These are phyloP conservation scores for Nematodospora valgi DNA, from an alignment of 805 yeast species.

Conservation along the genomic window DNA sequence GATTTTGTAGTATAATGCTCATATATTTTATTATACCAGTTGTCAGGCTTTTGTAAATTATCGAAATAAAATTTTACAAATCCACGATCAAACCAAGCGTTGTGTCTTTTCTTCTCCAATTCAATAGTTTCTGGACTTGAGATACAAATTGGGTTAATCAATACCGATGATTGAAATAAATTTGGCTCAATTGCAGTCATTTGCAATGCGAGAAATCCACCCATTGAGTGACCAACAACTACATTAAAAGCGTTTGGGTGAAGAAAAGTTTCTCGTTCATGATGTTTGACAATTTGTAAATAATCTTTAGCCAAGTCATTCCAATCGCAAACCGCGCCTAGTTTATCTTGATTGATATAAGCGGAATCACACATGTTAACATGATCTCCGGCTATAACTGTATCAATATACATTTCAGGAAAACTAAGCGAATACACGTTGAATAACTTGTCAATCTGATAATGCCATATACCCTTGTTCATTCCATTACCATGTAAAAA, in stretches of 20 bases:
- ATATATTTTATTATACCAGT: slow-evolving; percentile 12
- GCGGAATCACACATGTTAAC: slow-evolving; percentile 72
- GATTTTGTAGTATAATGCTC: slow-evolving; percentile 12
- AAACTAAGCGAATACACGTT: slow-evolving; percentile 2
- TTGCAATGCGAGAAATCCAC: slow-evolving; percentile 53
- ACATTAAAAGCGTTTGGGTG: slow-evolving; percentile 38
- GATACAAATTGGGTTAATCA: slow-evolving; percentile 61
- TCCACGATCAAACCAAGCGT: slow-evolving; percentile 11
- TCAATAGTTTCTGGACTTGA: slow-evolving; percentile 12
- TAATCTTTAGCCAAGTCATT: slow-evolving; percentile 64
- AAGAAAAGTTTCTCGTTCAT: slow-evolving; percentile 33
- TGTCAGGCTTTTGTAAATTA: slow-evolving; percentile 5
- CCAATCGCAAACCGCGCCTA: slow-evolving; percentile 62
- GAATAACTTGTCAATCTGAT: slow-evolving; percentile 44
- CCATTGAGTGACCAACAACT: slow-evolving; percentile 71
- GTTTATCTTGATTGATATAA: slow-evolving; percentile 46
- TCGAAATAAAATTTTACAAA: slow-evolving; percentile 10
- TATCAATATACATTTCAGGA: slow-evolving; percentile 10
- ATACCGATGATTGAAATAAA: slow-evolving; percentile 49
- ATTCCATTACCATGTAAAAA: slow-evolving; percentile 65
- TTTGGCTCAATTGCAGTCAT: slow-evolving; percentile 50
- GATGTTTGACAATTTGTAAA: slow-evolving; percentile 33
- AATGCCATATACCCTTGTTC: slow-evolving; percentile 63
- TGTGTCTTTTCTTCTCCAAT: slow-evolving; percentile 3
- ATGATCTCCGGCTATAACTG: slow-evolving; percentile 40